phyloP scores from a whole-genome alignment of 78 protist genomes.

The Dictyostelium intermedium region DNA sequence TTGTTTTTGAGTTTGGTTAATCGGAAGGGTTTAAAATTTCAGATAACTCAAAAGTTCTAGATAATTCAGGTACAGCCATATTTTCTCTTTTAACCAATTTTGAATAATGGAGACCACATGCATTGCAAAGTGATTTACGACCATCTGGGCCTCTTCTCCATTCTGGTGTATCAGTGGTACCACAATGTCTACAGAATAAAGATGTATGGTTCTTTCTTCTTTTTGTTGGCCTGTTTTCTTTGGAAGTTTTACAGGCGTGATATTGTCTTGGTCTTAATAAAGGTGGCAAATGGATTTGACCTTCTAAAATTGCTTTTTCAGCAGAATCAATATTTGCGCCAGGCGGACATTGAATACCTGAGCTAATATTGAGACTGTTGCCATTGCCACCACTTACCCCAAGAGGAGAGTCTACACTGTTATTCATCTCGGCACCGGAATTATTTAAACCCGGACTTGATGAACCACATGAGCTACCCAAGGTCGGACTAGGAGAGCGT shows the following conservation, averaged over 20 bases:
- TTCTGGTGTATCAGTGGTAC: slow-evolving; percentile 80
- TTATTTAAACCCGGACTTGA: background rate
- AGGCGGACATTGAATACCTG: slow-evolving; percentile 1
- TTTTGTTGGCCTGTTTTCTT: slow-evolving; percentile 52
- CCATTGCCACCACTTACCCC: slow-evolving; percentile 11
- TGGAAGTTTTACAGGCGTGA: slow-evolving; percentile 60
- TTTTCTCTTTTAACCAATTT: slow-evolving; percentile 71
- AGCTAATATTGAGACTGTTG: background rate
- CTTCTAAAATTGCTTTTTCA: slow-evolving; percentile 50
- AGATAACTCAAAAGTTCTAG: slow-evolving; percentile 44
- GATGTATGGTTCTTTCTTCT: slow-evolving; percentile 69
- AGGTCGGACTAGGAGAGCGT: background rate
- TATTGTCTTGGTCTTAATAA: slow-evolving; percentile 74
- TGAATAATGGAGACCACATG: slow-evolving; percentile 83
- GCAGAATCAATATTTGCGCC: slow-evolving; percentile 17
- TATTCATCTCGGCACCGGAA: background rate
- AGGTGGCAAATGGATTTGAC: slow-evolving; percentile 78
- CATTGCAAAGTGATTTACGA: slow-evolving; percentile 70
- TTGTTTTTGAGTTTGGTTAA: background rate
- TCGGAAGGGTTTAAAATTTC: slow-evolving; percentile 42
- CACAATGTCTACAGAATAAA: slow-evolving; percentile 76
- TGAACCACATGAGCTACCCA: slow-evolving; percentile 20
- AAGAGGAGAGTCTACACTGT: background rate
- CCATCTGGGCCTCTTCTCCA: slow-evolving; percentile 86
- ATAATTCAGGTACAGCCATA: slow-evolving; percentile 10